phyloP scores from a whole-genome alignment of 805 yeast species.

The Ogataea wickerhamii region DNA sequence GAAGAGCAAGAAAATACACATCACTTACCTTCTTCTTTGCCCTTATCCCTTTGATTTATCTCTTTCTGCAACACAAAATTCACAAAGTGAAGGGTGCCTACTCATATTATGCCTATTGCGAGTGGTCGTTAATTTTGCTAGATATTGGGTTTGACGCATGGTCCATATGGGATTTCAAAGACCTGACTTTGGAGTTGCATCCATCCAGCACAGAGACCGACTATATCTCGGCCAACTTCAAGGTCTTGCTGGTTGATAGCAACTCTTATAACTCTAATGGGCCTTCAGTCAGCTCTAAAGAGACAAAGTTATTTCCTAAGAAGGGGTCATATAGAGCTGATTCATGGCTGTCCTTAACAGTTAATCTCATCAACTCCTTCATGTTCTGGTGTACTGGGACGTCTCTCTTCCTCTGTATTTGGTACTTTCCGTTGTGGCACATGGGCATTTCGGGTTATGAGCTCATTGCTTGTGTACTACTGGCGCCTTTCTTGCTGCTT shows the following conservation, averaged over 20 bases:
- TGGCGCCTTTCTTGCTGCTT: conserved; percentile 44
- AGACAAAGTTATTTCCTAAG: conserved; percentile 14
- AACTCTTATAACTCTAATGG: conserved; percentile 1
- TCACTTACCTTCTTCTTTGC: conserved; percentile 64
- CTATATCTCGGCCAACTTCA: conserved; percentile 25
- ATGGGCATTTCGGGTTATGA: conserved; percentile 98
- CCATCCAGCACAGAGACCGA: conserved; percentile 24
- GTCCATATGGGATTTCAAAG: conserved; percentile 65
- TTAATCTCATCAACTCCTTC: conserved; percentile 59
- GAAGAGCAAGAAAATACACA: conserved; percentile 51
- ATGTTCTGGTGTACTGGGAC: conserved; percentile 85
- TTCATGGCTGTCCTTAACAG: conserved; percentile 36
- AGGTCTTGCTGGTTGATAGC: conserved; percentile 14
- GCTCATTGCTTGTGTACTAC: conserved; percentile 54
- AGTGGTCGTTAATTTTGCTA: conserved; percentile 82
- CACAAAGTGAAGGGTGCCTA: conserved; percentile 89
- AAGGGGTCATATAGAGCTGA: conserved; percentile 19
- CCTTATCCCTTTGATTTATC: conserved; percentile 77
- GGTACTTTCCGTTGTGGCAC: conserved; percentile 98
- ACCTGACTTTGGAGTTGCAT: conserved; percentile 47
- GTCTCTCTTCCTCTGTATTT: conserved; percentile 77
- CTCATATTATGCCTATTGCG: conserved; percentile 89
- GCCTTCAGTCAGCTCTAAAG: conserved; percentile 2
- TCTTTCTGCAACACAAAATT: conserved; percentile 91
- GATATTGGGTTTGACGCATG: conserved; percentile 86